These are phyloP conservation scores for Thalassiosira ordinaria DNA, from an alignment of 352 stramenopile genomes.

Conservation along the genomic window DNA sequence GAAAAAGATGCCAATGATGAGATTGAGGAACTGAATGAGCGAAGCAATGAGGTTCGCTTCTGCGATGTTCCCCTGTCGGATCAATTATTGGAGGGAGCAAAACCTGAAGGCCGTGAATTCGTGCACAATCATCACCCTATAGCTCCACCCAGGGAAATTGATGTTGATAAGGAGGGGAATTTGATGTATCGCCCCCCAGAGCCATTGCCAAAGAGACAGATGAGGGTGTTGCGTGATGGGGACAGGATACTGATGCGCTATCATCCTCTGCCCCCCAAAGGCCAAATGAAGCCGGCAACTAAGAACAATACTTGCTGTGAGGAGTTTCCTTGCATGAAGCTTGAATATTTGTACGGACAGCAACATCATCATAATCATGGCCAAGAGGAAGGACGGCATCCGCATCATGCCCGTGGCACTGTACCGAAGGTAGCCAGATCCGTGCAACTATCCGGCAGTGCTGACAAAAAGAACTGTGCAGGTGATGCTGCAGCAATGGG, in stretches of 20 bases:
- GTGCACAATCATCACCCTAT: too few relatives aligned
- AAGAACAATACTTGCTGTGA: neutral
- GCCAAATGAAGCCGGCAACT: neutral
- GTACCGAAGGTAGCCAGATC: neutral
- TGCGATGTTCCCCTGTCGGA: too few relatives aligned
- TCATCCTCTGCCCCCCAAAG: neutral
- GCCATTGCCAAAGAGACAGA: constrained; percentile 45
- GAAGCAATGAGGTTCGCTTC: constrained; percentile 11
- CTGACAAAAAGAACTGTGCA: too few relatives aligned
- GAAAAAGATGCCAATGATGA: constrained; percentile 43
- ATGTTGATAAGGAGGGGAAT: constrained; percentile 39
- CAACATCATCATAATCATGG: neutral
- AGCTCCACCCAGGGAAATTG: constrained; percentile 20
- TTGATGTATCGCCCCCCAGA: constrained; percentile 40
- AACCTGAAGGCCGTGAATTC: neutral
- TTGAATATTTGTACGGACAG: constrained; percentile 33
- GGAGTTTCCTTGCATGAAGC: constrained; percentile 20
- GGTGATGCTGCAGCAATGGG: too few relatives aligned
- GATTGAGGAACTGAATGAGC: constrained; percentile 22
- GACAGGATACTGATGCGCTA: constrained; percentile 59
- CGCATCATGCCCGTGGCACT: neutral
- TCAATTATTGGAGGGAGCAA: neutral
- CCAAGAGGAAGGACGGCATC: too few relatives aligned
- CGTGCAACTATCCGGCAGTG: too few relatives aligned
- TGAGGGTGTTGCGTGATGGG: constrained; percentile 55